These are phyloP conservation scores for Oryza punctata DNA, from an alignment of 176 grass and related monocot genomes.

Conservation along the genomic window DNA sequence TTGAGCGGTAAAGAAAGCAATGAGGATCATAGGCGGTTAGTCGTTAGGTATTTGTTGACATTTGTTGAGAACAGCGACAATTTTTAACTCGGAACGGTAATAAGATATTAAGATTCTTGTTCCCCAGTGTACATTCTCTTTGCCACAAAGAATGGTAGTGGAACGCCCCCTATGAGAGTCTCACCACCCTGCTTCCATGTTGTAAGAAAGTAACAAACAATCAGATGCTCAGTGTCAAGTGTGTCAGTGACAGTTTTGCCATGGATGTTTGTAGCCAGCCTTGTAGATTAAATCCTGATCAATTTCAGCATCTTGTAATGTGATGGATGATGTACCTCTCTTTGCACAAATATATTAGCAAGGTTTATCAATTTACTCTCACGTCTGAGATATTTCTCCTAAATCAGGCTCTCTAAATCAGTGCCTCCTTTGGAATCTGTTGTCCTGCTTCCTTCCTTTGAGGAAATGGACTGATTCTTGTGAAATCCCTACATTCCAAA, in stretches of 20 bases:
- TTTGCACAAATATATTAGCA: not conserved
- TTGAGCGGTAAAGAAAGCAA: slow-evolving; percentile 49
- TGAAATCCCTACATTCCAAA: too few species aligned
- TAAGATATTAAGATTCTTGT: slow-evolving; percentile 61
- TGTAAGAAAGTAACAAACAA: slow-evolving; percentile 32
- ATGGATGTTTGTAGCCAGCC: slow-evolving; percentile 5
- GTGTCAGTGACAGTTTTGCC: slow-evolving; percentile 48
- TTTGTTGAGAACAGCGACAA: slow-evolving; percentile 83
- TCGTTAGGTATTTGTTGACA: slow-evolving; percentile 85
- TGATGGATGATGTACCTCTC: slow-evolving; percentile 5
- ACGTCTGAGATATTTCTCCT: not conserved
- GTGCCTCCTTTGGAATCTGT: not conserved
- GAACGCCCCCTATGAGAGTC: not conserved
- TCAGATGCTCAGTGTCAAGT: slow-evolving; percentile 26
- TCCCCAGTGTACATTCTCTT: slow-evolving; percentile 47
- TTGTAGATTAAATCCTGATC: slow-evolving; percentile 10
- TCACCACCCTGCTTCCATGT: not conserved
- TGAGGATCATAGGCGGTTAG: slow-evolving; percentile 63
- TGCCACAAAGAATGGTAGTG: slow-evolving; percentile 35
- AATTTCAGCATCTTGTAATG: not conserved
- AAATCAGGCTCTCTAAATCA: too few species aligned
- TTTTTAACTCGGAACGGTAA: slow-evolving; percentile 61
- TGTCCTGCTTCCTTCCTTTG: not conserved
- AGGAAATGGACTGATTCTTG: too few species aligned
- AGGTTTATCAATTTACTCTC: not conserved